Evolutionary conservation across 768 basidiomycete genomes (phyloP).

Genomic region (Suillus americanus): DNA sequence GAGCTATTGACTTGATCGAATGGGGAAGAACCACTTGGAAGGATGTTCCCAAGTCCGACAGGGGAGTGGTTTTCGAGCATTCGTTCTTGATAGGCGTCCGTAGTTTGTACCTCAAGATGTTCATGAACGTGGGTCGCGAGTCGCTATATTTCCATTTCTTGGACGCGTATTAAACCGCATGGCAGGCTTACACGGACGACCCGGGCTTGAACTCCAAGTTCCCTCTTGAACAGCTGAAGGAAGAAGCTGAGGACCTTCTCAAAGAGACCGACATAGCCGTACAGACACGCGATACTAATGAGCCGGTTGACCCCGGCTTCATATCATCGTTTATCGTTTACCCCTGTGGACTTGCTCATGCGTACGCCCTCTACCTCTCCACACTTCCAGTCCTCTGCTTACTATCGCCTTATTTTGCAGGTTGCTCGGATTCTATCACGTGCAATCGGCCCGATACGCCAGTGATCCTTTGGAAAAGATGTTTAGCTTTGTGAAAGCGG

Average conservation of each 20-base stretch:
- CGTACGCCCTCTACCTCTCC: constrained; percentile 10
- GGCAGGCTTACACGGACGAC: constrained; percentile 2
- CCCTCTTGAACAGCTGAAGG: constrained; percentile 13
- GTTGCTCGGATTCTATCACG: constrained; percentile 6
- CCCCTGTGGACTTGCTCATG: constrained; percentile 13
- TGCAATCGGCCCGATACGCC: constrained; percentile 1
- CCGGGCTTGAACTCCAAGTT: constrained; percentile 10
- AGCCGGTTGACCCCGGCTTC: constrained; percentile 14
- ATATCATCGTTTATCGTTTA: constrained; percentile 17
- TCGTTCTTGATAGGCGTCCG: constrained; percentile 22
- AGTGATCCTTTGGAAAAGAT: background rate
- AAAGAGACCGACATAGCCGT: constrained; percentile 4
- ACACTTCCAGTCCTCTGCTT: background rate
- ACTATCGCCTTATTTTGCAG: background rate
- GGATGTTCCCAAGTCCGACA: constrained; percentile 13
- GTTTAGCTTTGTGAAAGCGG: background rate
- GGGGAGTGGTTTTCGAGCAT: constrained; percentile 19
- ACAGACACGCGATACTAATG: background rate
- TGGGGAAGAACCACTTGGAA: constrained; percentile 17
- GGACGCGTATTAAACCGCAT: background rate
- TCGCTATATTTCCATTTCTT: background rate
- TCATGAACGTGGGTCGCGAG: constrained; percentile 5
- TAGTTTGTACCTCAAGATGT: constrained; percentile 9
- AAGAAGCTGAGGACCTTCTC: constrained; percentile 20
- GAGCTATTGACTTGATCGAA: constrained; percentile 15